A percentile compares a stretch with the other conserved stretches of the same genome.
Evolutionary conservation across 1,284 basidiomycete genomes (phyloP).

Genomic region (Apiotrichum akiyoshidainum): DNA sequence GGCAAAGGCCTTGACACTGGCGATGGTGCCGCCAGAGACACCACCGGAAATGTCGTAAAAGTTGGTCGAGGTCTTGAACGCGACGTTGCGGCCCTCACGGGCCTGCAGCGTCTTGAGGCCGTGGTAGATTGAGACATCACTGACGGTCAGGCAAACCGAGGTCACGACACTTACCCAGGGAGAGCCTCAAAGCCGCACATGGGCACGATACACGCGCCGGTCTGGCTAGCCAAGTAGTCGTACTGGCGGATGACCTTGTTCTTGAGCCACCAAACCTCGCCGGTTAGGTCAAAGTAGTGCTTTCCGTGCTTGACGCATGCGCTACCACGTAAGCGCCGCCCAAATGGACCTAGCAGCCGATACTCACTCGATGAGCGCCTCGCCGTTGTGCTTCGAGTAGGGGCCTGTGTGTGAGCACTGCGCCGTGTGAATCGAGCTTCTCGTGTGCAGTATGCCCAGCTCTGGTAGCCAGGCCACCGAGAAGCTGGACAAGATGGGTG

Average conservation of each 20-base stretch:
- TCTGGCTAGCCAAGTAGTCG: constrained; percentile 65
- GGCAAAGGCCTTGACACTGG: constrained; percentile 56
- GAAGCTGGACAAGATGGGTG: too few relatives aligned
- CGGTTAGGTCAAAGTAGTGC: constrained; percentile 65
- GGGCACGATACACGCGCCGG: constrained; percentile 65
- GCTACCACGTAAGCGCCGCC: constrained; percentile 35
- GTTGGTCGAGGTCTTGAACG: constrained; percentile 52
- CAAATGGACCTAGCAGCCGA: not conserved
- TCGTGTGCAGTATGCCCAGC: too few relatives aligned
- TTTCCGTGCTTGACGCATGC: constrained; percentile 58
- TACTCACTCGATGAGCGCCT: constrained; percentile 33
- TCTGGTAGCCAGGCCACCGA: too few relatives aligned
- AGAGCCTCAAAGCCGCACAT: constrained; percentile 69
- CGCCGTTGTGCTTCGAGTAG: constrained; percentile 36
- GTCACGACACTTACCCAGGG: constrained; percentile 54
- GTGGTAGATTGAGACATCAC: constrained; percentile 62
- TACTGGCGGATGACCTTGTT: constrained; percentile 58
- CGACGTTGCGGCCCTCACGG: constrained; percentile 40
- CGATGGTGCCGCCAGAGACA: constrained; percentile 69
- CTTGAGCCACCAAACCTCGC: constrained; percentile 58
- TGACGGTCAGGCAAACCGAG: constrained; percentile 9
- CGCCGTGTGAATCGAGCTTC: not conserved
- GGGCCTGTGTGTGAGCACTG: constrained; percentile 28
- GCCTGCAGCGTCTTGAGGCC: constrained; percentile 52
- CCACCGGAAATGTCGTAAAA: constrained; percentile 58